Percentiles rank a stretch among this genome's conserved stretches.
Conservation (phyloP, 306 rosid species). For the Boehmeria nivea region DNA sequence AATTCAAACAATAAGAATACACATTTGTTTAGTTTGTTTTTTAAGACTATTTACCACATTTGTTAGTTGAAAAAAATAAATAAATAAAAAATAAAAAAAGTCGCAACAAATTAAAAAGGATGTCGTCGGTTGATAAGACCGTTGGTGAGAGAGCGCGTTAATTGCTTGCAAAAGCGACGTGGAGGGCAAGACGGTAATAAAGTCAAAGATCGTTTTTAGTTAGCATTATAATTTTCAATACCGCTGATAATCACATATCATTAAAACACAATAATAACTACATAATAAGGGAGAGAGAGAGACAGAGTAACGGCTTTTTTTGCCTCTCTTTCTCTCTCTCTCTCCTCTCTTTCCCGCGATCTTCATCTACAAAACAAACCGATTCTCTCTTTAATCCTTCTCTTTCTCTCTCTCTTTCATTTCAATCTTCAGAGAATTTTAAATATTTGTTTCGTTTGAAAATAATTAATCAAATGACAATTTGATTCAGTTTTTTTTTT, state of each 20-base stretch:
- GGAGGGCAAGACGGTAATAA: slow-evolving; percentile 30
- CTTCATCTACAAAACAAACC: slow-evolving; percentile 5
- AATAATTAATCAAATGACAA: too few relatives aligned
- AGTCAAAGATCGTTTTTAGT: not conserved
- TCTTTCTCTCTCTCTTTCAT: not conserved
- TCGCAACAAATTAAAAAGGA: not conserved
- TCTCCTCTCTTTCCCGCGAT: slow-evolving; percentile 18
- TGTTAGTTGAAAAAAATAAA: not conserved
- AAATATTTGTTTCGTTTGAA: too few relatives aligned
- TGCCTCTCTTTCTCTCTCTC: slow-evolving; percentile 26
- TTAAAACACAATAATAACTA: slow-evolving; percentile 5
- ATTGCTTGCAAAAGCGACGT: not conserved
- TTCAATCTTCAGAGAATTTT: not conserved
- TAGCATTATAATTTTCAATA: slow-evolving; percentile 16
- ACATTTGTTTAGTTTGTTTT: too few relatives aligned
- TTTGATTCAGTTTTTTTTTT: not conserved
- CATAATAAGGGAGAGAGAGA: slow-evolving; percentile 8
- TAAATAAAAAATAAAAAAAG: not conserved
- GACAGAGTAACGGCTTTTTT: slow-evolving; percentile 30
- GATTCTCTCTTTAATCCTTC: not conserved
- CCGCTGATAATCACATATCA: slow-evolving; percentile 18
- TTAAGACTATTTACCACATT: too few relatives aligned
- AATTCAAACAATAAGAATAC: too few relatives aligned
- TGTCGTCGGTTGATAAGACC: not conserved
- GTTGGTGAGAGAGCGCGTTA: slow-evolving; percentile 2